Evolutionary conservation across 768 basidiomycete genomes (phyloP).

Genomic region (Clitopilus passeckerianus): DNA sequence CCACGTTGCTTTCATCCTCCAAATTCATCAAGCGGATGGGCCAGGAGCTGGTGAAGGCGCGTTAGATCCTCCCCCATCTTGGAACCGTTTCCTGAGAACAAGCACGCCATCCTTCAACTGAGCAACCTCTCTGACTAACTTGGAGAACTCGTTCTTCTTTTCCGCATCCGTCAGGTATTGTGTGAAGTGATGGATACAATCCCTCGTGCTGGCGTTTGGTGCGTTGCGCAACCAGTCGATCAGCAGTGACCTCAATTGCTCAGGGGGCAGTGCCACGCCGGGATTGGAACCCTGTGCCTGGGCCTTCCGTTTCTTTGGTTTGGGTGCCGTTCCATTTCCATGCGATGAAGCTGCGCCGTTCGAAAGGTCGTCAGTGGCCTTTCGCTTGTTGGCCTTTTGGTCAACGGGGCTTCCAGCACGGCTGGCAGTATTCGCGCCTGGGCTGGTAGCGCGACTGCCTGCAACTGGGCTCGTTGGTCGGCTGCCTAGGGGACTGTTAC

Average conservation of each 20-base stretch:
- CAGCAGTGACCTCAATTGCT: slow-evolving; percentile 63
- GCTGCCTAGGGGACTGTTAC: slow-evolving; percentile 57
- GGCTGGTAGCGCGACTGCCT: slow-evolving; percentile 39
- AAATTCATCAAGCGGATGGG: not conserved
- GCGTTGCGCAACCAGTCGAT: slow-evolving; percentile 73
- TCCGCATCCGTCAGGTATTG: slow-evolving; percentile 65
- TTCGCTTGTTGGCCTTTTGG: slow-evolving; percentile 36
- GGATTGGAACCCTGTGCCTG: slow-evolving; percentile 24
- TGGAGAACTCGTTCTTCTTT: slow-evolving; percentile 74
- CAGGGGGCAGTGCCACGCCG: slow-evolving; percentile 34
- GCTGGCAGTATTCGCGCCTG: slow-evolving; percentile 24
- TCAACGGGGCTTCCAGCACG: slow-evolving; percentile 26
- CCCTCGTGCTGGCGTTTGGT: slow-evolving; percentile 67
- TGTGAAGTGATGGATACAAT: slow-evolving; percentile 78
- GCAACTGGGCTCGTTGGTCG: slow-evolving; percentile 47
- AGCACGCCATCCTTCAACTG: slow-evolving; percentile 63
- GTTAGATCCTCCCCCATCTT: slow-evolving; percentile 22
- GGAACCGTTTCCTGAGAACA: slow-evolving; percentile 42
- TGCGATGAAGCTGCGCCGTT: slow-evolving; percentile 16
- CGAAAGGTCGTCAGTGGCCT: slow-evolving; percentile 36
- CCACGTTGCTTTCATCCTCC: not conserved
- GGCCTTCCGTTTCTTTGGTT: slow-evolving; percentile 58
- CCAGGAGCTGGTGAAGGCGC: slow-evolving; percentile 28
- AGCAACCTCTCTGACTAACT: slow-evolving; percentile 76
- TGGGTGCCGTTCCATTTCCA: slow-evolving; percentile 17